Evolutionary conservation across 352 stramenopile species (phyloP), one percentile per base, ranked within the genome.

Genomic region (Salisapilia sapeloensis): DNA sequence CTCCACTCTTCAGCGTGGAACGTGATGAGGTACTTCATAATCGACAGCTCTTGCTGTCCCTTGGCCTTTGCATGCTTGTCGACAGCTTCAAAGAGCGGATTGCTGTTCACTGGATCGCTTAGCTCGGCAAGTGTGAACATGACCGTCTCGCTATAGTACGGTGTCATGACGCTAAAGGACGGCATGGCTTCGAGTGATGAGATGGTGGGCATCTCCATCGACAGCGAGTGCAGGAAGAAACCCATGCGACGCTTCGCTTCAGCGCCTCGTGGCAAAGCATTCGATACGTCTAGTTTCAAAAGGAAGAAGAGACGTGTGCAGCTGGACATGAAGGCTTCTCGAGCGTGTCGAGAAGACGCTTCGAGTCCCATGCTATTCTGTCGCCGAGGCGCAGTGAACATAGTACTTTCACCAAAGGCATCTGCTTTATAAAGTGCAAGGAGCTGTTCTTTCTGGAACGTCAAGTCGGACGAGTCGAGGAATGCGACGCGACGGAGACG

Each of bases 11-110:
- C 76, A 2, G 70, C 69, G 40, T 92, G 74, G 20, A 89, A 74
- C 15, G 75, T 87, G 45, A 86, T 86, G 24, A 92, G 34, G 32
- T 92, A 92, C 26, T 81, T 80, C 55, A 92, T 74, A 30, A 92
- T 89, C 6, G 61, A 86, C 34, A 92, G 43, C 35, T 92, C 64
- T 8, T 57, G 60, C 26, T 67, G 66, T 1, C 66, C 72, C 35
- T 84, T 86, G 6, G 51, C 55, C 17, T 80, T 85, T 20, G 69
- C 50, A 29, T 75, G 69, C 41, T 72, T 65, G 35, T 91, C 71
- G 10, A 86, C 49, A 24, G 61, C 56, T 22, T 66, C 50, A 38
- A 90, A 90, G 6, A 90, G 44, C n/a, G 67, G 55, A 34, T 90
- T 87, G 23, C 67, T 59, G 39, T 84, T 57, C 11, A 90, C 74